Evolutionary conservation across 352 stramenopile genomes (phyloP).

Genomic region (Globisporangium orthogonon): DNA sequence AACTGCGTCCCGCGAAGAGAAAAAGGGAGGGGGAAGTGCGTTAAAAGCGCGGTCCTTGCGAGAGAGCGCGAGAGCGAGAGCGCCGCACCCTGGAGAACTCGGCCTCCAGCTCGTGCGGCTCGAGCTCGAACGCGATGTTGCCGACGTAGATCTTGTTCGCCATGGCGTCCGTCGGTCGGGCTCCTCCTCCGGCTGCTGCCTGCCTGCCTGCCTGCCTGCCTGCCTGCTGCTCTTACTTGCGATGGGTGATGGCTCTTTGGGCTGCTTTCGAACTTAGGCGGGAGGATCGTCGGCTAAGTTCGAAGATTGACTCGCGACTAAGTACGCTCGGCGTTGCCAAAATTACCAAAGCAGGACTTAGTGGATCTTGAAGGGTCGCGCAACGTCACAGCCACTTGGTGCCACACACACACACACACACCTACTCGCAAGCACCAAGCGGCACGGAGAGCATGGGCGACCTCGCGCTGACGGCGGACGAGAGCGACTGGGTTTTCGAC

Average conservation of each 20-base stretch:
- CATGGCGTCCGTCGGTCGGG: constrained; percentile 14
- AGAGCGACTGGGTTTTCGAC: constrained; percentile 87
- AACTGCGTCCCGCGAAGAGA: constrained; percentile 21
- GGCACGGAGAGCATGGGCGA: constrained; percentile 9
- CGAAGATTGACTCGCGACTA: too few species aligned
- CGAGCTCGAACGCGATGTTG: constrained; percentile 50
- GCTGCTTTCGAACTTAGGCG: too few species aligned
- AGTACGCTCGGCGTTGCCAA: too few species aligned
- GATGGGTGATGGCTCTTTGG: too few species aligned
- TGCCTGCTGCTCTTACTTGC: too few species aligned
- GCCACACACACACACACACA: not conserved
- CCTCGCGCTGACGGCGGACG: constrained; percentile 42
- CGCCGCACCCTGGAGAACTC: constrained; percentile 35
- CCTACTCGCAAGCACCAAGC: too few species aligned
- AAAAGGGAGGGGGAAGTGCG: not conserved
- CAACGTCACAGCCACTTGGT: too few species aligned
- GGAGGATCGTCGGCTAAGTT: too few species aligned
- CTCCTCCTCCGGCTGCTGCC: too few species aligned
- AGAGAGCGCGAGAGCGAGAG: constrained; percentile 3
- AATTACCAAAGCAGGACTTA: too few species aligned
- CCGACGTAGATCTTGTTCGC: constrained; percentile 58
- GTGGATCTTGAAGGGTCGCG: too few species aligned
- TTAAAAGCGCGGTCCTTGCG: not conserved
- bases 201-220: too few species aligned
- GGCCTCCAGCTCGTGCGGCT: constrained; percentile 34